Evolutionary conservation across 2,329 filamentous ascomycete genomes (phyloP), one percentile per base, ranked within the genome.

Genomic region (Colletotrichum sp.): DNA sequence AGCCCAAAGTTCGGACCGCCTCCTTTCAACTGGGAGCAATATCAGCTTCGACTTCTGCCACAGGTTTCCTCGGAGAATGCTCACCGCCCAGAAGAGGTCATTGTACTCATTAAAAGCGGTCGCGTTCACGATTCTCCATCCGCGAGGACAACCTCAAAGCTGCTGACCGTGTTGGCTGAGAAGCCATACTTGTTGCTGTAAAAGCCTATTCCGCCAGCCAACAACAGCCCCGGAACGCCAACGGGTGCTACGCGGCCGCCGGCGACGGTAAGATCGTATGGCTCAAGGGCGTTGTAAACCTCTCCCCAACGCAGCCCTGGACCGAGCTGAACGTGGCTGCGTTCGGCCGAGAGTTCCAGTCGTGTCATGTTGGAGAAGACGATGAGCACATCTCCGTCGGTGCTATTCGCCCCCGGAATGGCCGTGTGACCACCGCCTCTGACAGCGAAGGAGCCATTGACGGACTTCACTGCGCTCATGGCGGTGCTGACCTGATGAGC

Each of bases 41-140:
- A 18, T 43, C 36, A 43, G 36, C 8, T 9, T 43, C 8, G 2
- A 5, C 13, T 12, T n/a, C 16, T 10, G 0, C 16, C 5, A 18
- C 9, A 0, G 8, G 5, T 43, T 10, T 6, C 18, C 18, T n/a
- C 18, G 38, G 0, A 1, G 18, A 5, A 43, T 48, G 0, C 38
- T 48, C 9, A 48, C 18, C 18, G 38, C 18, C 38, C 38, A 12
- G 3, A 48, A n/a, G 3, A 48, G 18, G 0, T 48, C 38, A 12
- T 3, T n/a, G 6, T n/a, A 48, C 38, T 48, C 5, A n/a, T n/a
- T 12, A 0, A 9, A 48, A n/a, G 38, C 18, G 2, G 38, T n/a
- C 9, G 5, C 18, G 18, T 48, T 48, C 38, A 48, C 18, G 9
- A 48, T n/a, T 12, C 9, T 7, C 5, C 38, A 2, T 48, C 38